phyloP scores from a whole-genome alignment of 1,284 basidiomycete species.

The Sutorius eximius region DNA sequence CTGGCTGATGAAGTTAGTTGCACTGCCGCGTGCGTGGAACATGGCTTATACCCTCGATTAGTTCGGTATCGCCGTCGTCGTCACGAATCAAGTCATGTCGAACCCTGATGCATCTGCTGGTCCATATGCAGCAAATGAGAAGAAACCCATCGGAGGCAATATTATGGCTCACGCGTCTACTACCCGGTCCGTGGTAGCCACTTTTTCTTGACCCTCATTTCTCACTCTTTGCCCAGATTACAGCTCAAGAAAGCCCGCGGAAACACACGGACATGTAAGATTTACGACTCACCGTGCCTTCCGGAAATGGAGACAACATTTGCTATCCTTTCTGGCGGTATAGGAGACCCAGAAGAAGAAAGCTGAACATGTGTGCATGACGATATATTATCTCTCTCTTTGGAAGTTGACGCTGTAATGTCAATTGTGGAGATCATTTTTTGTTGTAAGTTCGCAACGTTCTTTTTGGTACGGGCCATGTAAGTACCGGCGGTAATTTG shows the following conservation, averaged over 20 bases:
- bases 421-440: conserved; percentile 6
- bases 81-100: conserved; percentile 99
- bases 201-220: conserved; percentile 2
- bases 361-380: conserved; percentile 29
- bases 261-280: conserved; percentile 92
- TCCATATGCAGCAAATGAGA: conserved; percentile 86
- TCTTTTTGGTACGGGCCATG: background rate
- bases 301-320: conserved; percentile 97
- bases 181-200: conserved; percentile 59
- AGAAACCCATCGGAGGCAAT: conserved; percentile 97
- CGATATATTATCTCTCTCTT: conserved; percentile 4
- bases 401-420: conserved; percentile 2
- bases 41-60: conserved; percentile 36
- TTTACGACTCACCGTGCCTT: conserved; percentile 97
- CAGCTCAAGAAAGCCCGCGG: conserved; percentile 94
- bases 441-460: conserved; percentile 3
- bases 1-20: conserved; percentile 88
- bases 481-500: background rate
- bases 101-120: conserved; percentile 93
- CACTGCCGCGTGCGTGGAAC: background rate
- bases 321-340: conserved; percentile 86
- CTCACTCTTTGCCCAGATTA: conserved; percentile 48
- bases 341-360: conserved; percentile 92
- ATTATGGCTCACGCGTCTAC: conserved; percentile 97
- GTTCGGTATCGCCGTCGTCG: conserved; percentile 97